A percentile compares a stretch with the other conserved stretches of the same genome.
These are phyloP conservation scores for Botrytis fragariae DNA, from an alignment of 2,329 filamentous ascomycete species.

Conservation along the genomic window DNA sequence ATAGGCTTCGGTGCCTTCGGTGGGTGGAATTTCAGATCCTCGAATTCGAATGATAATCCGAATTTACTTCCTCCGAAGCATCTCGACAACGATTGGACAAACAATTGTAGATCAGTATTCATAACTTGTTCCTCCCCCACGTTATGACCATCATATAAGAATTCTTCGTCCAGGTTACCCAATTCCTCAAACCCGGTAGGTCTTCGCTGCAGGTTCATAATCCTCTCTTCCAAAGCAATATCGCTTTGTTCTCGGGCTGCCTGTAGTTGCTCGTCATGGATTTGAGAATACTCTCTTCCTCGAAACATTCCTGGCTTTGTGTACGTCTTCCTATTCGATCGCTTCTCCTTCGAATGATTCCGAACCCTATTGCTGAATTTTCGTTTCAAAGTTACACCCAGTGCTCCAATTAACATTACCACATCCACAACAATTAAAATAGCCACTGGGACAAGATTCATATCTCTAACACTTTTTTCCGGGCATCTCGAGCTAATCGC, in stretches of 20 bases:
- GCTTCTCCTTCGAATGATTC: slow-evolving; percentile 24
- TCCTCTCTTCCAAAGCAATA: slow-evolving; percentile 25
- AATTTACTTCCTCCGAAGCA: slow-evolving; percentile 51
- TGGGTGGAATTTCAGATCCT: slow-evolving; percentile 49
- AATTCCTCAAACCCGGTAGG: slow-evolving; percentile 28
- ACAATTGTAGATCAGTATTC: slow-evolving; percentile 45
- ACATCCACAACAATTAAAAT: slow-evolving; percentile 43
- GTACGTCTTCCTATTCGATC: slow-evolving; percentile 27
- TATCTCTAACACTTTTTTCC: slow-evolving; percentile 44
- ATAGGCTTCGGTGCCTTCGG: slow-evolving; percentile 46
- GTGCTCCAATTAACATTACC: slow-evolving; percentile 41
- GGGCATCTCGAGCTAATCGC: slow-evolving; percentile 47
- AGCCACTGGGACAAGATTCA: slow-evolving; percentile 22
- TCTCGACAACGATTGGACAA: slow-evolving; percentile 52
- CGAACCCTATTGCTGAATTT: background rate
- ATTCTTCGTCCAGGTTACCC: slow-evolving; percentile 19
- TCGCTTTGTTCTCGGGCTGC: slow-evolving; percentile 17
- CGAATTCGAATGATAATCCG: slow-evolving; percentile 53
- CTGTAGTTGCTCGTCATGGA: slow-evolving; percentile 29
- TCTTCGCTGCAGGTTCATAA: slow-evolving; percentile 20
- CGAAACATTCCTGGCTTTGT: slow-evolving; percentile 31
- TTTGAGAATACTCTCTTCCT: slow-evolving; percentile 34
- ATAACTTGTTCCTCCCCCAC: slow-evolving; percentile 33
- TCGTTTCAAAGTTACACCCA: slow-evolving; percentile 1
- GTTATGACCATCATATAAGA: slow-evolving; percentile 24